Percentiles rank a stretch among this genome's conserved stretches.
phyloP scores from a whole-genome alignment of 2,329 filamentous ascomycete species.

The Hymenoscyphus scutula region DNA sequence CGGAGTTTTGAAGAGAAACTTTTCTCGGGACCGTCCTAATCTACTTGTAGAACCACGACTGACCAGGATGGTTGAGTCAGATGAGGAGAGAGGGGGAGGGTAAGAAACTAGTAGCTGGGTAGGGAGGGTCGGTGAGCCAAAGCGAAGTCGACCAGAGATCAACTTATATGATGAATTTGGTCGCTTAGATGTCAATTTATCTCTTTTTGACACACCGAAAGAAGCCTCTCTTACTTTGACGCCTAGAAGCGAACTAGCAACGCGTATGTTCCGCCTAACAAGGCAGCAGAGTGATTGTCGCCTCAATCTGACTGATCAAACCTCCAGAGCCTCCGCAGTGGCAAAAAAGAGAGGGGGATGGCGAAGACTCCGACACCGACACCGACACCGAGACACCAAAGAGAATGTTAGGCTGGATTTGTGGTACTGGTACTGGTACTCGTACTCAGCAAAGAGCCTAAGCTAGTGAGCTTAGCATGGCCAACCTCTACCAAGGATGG shows the following conservation, averaged over 20 bases:
- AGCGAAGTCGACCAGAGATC: background rate
- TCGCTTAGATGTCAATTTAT: too few relatives aligned
- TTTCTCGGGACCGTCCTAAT: slow-evolving; percentile 10
- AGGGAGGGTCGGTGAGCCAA: background rate
- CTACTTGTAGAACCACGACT: slow-evolving; percentile 13
- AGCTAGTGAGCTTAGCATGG: too few relatives aligned
- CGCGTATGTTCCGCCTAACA: background rate
- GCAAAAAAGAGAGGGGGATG: background rate
- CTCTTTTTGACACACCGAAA: background rate
- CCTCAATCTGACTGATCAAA: slow-evolving; percentile 1
- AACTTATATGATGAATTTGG: too few relatives aligned
- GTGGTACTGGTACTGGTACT: background rate
- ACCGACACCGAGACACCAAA: background rate
- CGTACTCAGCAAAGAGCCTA: background rate
- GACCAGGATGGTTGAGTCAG: slow-evolving; percentile 8
- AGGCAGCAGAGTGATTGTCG: background rate
- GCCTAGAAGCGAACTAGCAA: background rate
- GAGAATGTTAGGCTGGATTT: background rate
- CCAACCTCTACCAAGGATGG: background rate
- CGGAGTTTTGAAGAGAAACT: background rate
- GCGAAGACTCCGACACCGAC: background rate
- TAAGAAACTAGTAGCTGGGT: background rate
- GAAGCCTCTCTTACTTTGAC: background rate
- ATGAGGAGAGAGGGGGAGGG: background rate
- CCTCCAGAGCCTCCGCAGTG: background rate